Base-by-base conservation (phyloP, 257 asterid genomes). In the Solanum peruvianum region DNA sequence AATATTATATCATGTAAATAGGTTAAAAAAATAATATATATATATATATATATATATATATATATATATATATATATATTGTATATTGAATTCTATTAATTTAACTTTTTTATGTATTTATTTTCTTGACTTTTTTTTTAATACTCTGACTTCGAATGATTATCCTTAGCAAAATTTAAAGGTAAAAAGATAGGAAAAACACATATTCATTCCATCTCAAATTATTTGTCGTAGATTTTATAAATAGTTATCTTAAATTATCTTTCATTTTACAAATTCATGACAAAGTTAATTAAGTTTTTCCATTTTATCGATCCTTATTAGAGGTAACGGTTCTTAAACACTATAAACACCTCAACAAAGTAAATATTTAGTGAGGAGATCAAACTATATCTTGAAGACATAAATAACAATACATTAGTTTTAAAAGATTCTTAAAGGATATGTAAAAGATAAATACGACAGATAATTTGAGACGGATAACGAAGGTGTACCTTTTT, bases 401-500 rank as follows among this genome's bases (percentile, higher is more conserved):
- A 0, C 2, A 58, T 58, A 0, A 58, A 20, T 58, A 58, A 21
- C 12, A 13, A 21, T 58, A 21, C 0, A 20, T 7, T 58, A 20
- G 64, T 56, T 37, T 37, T 5, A 37, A 37, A 37, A 37, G 7
- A 37, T 18, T 18, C 27, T 58, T 58, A 58, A 58, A 8, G 5
- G 0, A 5, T 58, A 58, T 20, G 66, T 21, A 58, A 58, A 58
- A 58, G 27, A 62, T n/a, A n/a, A 62, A 10, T 62, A 62, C 35
- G 39, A 67, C 1, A 27, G 20, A 67, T 13, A 67, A 27, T 67
- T 67, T 67, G 39, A 67, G 75, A 67, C 66, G 2, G 27, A 6
- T 25, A 18, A n/a, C 11, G 9, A 2, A 2, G 0, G 0, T 14
- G 11, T 67, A 94, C 98, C 96, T 92, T 94, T 87, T 94, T 94